phyloP scores from a whole-genome alignment of 140 eudicot genomes.

The Stevia rebaudiana region DNA sequence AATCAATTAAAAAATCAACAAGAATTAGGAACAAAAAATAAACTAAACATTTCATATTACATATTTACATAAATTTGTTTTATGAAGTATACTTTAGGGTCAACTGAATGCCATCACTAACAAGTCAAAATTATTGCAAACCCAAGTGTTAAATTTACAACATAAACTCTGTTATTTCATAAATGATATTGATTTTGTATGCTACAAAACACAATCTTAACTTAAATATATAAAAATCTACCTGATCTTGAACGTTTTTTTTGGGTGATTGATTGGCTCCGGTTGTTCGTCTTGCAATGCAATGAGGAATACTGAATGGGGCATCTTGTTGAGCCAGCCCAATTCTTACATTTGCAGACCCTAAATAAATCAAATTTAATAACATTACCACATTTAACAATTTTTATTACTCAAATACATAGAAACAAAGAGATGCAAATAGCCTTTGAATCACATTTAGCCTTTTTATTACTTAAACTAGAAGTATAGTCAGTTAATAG shows the following conservation, averaged over 20 bases:
- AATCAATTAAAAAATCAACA: background rate
- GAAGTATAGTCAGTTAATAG: too few species aligned
- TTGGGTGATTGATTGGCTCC: constrained; percentile 64
- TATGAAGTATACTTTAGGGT: background rate
- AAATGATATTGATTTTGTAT: background rate
- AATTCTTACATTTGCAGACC: constrained; percentile 77
- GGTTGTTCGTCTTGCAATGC: constrained; percentile 79
- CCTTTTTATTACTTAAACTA: too few species aligned
- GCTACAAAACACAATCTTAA: background rate
- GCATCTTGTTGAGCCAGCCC: constrained; percentile 77
- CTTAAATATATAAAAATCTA: background rate
- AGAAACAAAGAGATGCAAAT: background rate
- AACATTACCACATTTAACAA: background rate
- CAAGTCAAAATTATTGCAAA: background rate
- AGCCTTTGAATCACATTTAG: background rate
- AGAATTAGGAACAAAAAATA: background rate
- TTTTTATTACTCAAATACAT: background rate
- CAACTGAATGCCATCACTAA: background rate
- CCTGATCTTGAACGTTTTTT: constrained; percentile 80
- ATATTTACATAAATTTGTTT: background rate
- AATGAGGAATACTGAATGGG: constrained; percentile 75
- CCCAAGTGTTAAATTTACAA: background rate
- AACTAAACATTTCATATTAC: constrained; percentile 1
- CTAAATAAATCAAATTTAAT: constrained; percentile 32
- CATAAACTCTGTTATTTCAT: background rate